These are phyloP conservation scores for Chalaropsis thielavioides DNA, from an alignment of 2,329 filamentous ascomycete species.

Conservation along the genomic window DNA sequence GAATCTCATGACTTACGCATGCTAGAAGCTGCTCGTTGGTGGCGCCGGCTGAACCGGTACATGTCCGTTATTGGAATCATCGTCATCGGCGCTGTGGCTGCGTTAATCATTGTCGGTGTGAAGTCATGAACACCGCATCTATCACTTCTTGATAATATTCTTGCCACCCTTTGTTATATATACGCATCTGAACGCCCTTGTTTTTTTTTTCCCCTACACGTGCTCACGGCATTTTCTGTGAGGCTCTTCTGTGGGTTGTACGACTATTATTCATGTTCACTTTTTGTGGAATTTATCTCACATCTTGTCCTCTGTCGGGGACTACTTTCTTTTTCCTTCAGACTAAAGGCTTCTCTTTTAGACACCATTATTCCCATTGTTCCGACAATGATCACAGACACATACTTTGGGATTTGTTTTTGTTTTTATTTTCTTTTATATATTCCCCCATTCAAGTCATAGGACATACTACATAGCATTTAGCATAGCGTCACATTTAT, in stretches of 20 bases:
- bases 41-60: conserved; percentile 43
- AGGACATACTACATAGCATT: not conserved
- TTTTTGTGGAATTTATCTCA: conserved; percentile 13
- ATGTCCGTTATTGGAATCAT: conserved; percentile 44
- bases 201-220: conserved; percentile 15
- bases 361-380: conserved; percentile 2
- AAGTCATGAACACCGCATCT: conserved; percentile 18
- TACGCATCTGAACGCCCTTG: not conserved
- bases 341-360: not conserved
- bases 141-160: not conserved
- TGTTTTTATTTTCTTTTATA: conserved; percentile 7
- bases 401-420: not conserved
- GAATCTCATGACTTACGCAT: conserved; percentile 18
- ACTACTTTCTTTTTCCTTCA: not conserved
- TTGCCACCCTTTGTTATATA: conserved; percentile 12
- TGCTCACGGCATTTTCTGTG: not conserved
- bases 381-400: not conserved
- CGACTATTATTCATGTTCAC: conserved; percentile 14
- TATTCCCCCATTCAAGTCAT: not conserved
- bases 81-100: conserved; percentile 37
- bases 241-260: conserved; percentile 4
- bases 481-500: conserved; percentile 5
- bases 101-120: conserved; percentile 39
- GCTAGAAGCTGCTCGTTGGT: conserved; percentile 40
- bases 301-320: not conserved